Evolutionary conservation across 768 basidiomycete genomes (phyloP), one percentile per base, ranked within the genome.

Genomic region (Suillus americanus): DNA sequence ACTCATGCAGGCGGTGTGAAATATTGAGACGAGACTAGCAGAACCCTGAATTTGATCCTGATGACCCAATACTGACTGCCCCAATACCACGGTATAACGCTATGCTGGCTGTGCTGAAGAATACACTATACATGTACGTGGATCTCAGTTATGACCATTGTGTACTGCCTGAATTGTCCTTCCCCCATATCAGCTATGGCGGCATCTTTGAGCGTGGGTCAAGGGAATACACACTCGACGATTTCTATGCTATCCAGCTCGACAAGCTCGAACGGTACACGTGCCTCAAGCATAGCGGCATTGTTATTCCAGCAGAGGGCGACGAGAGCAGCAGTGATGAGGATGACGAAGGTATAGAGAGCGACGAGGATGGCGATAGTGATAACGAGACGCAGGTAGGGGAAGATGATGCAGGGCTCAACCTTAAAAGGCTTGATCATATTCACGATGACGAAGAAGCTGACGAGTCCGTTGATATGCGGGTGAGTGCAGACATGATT

Each of bases 191-290:
- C 65, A 92, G 92, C 62, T 96, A 96, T 70, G 94, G 95, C 12
- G 94, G 95, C 0, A 96, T 96, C 20, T 90, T 87, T 68, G 95
- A 97, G 75, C 83, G 86, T 18, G 90, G 92, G 0, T 82, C 90
- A 14, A 84, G 86, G 28, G 95, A 97, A 75, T 95, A 91, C 68
- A 96, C 94, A 0, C 79, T 97, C 7, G 94, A 95, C 71, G 95
- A 97, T 70, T 97, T 96, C 71, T 81, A 94, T 75, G 81, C 85
- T 2, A 76, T 97, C 13, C 85, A 88, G 64, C 81, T 97, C 23
- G 94, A 95, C 70, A 96, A 96, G 74, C 79, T 96, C 76, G 95
- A 96, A 46, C 78, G 83, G 12, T 96, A 85, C 70, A 73, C 81
- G 2, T 94, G 93, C 68, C 79, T 95, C 70, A 92, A 90, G 74